These are phyloP conservation scores for Metschnikowia bowlesiae DNA, from an alignment of 805 yeast species.

Conservation along the genomic window DNA sequence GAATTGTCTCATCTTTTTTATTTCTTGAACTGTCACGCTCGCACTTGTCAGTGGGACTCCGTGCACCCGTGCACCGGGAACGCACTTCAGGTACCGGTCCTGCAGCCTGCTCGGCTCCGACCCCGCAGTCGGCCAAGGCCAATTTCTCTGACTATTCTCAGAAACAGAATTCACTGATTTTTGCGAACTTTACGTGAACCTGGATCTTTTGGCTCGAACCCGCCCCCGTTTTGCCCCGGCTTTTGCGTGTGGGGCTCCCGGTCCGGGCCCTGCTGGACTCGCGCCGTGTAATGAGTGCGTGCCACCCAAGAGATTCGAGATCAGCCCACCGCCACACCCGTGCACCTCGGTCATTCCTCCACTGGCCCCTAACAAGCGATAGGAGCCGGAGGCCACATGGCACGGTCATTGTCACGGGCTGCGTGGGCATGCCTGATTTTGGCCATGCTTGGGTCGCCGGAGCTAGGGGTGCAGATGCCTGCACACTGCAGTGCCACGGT, in stretches of 20 bases:
- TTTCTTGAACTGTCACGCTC: neutral
- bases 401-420: no score
- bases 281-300: no score
- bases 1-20: conserved; percentile 3
- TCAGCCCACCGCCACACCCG: neutral
- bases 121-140: neutral
- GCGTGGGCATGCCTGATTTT: no score
- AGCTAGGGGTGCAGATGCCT: no score
- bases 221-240: neutral
- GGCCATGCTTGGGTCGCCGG: no score
- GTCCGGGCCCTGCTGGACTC: no score
- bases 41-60: neutral
- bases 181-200: neutral
- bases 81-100: neutral
- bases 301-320: no score
- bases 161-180: neutral
- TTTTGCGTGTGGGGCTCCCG: neutral
- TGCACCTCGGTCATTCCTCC: neutral
- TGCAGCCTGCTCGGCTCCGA: neutral
- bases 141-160: neutral
- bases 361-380: no score
- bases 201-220: neutral
- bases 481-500: no score
- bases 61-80: conserved; percentile 1
- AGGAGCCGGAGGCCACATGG: no score